Evolutionary conservation across 208 protist species (phyloP), one percentile per base, ranked within the genome.

Genomic region (Leishmania braziliensis): DNA sequence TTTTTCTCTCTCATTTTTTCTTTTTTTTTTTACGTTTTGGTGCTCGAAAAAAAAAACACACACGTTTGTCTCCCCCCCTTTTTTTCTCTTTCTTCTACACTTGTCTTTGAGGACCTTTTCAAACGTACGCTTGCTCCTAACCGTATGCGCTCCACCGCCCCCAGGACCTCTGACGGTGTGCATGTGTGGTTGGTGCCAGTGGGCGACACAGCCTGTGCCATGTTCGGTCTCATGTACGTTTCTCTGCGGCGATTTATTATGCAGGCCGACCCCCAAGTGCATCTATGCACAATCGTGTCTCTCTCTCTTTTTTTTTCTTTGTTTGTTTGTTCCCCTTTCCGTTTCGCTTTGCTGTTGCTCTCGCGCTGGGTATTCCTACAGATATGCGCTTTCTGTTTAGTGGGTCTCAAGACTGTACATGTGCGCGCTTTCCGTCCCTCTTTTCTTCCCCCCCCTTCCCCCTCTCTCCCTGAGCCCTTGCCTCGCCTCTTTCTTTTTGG

Each of bases 1-100:
- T 20, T 72, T 63, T 73, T 80, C 12, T n/a, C 69, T 79, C 33
- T 70, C 51, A 43, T 68, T 79, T 33, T 70, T 75, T 39, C 33
- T 56, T 75, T 36, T 60, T 69, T 23, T 80, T 36, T 29, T 79
- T 50, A 23, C 50, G 5, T 51, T 53, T 50, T 14, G 43, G 23
- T 0, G 43, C 14, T 46, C 43, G 43, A 46, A 23, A 10, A 58
- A 16, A 36, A 58, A 1, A 20, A n/a, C 26, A 23, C 4, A 54
- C 33, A n/a, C 3, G 39, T 2, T 18, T 51, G 9, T 81, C 12
- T 9, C 26, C 68, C 71, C 48, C 56, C 18, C 54, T 33, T n/a
- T 72, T 26, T 65, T 60, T 75, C 63, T 33, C 39, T 56, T 72
- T 76, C 75, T 72, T 58, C n/a, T 69, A 48, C 23, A 58, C 50